phyloP scores from a whole-genome alignment of 2,329 filamentous ascomycete species.

The Trichoderma sp. region DNA sequence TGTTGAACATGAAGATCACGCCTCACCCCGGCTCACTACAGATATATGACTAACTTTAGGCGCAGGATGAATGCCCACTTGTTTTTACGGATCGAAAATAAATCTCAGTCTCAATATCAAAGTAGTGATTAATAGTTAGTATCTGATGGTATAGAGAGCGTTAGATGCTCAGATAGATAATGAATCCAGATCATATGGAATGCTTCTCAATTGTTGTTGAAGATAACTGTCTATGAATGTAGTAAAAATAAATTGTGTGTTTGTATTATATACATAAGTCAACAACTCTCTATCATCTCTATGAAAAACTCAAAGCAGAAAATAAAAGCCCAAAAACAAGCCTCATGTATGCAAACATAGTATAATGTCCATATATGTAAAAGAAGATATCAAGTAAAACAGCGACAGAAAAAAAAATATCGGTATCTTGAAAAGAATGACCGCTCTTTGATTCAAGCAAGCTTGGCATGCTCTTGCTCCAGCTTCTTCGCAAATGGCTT shows the following conservation, averaged over 20 bases:
- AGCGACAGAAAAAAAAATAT: too few species aligned
- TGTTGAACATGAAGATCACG: not conserved
- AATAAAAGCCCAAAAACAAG: not conserved
- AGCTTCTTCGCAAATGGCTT: not conserved
- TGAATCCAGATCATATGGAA: not conserved
- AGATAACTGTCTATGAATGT: not conserved
- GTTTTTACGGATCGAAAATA: constrained; percentile 2
- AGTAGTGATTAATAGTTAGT: not conserved
- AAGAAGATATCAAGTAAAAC: not conserved
- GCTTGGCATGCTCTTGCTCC: not conserved
- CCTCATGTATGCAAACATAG: not conserved
- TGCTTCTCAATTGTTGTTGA: not conserved
- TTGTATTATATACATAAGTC: not conserved
- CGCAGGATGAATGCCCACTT: constrained; percentile 17
- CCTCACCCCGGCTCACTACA: not conserved
- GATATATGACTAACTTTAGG: not conserved
- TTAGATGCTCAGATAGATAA: not conserved
- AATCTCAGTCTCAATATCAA: not conserved
- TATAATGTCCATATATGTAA: not conserved
- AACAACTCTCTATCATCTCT: not conserved
- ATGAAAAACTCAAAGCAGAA: not conserved
- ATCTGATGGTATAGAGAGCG: not conserved
- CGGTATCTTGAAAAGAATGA: not conserved
- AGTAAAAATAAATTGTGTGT: not conserved
- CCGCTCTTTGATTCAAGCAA: not conserved